Conservation (phyloP, 768 basidiomycete genomes). For the Boletus patriciae region DNA sequence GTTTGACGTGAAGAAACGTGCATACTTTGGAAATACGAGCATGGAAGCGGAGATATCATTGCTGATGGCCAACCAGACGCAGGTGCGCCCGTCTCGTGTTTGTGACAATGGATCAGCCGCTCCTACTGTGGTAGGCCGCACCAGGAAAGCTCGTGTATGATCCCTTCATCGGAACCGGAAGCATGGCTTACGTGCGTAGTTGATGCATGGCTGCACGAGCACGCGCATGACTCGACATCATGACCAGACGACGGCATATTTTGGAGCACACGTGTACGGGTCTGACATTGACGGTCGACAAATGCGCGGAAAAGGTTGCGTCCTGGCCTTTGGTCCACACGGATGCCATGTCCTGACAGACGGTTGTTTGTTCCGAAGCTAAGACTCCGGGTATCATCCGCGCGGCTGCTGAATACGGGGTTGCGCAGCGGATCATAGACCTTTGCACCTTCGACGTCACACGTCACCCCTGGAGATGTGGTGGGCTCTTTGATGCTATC, state of each 20-base stretch:
- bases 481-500: slow-evolving; percentile 90
- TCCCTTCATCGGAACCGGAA: slow-evolving; percentile 93
- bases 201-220: background rate
- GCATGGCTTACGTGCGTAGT: slow-evolving; percentile 73
- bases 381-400: slow-evolving; percentile 69
- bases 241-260: slow-evolving; percentile 75
- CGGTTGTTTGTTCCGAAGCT: slow-evolving; percentile 22
- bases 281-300: slow-evolving; percentile 98
- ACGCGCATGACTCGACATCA: background rate
- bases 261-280: slow-evolving; percentile 84
- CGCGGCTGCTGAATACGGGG: slow-evolving; percentile 83
- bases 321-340: background rate
- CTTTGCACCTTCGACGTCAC: slow-evolving; percentile 94
- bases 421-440: slow-evolving; percentile 72
- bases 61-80: slow-evolving; percentile 93
- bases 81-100: slow-evolving; percentile 49
- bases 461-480: slow-evolving; percentile 82
- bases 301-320: slow-evolving; percentile 86
- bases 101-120: background rate
- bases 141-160: slow-evolving; percentile 94
- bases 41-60: slow-evolving; percentile 98
- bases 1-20: slow-evolving; percentile 88
- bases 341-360: background rate
- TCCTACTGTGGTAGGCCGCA: slow-evolving; percentile 53
- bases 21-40: slow-evolving; percentile 92